Evolutionary conservation across 345 rosid species (phyloP).

Genomic region (Alliaria petiolata): DNA sequence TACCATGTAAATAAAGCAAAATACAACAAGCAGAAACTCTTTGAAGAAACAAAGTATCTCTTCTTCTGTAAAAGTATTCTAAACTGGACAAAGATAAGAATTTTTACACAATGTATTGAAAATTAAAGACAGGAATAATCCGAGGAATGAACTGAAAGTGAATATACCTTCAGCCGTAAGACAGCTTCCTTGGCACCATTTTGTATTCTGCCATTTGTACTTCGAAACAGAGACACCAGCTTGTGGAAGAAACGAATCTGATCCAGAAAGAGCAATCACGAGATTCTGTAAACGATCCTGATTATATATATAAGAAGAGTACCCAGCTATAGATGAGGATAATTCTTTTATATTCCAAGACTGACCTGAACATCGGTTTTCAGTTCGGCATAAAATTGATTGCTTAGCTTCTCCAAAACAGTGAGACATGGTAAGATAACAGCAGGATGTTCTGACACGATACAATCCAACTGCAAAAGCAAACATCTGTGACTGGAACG

Average conservation of each 20-base stretch:
- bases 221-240: conserved; percentile 55
- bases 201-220: conserved; percentile 55
- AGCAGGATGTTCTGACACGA: conserved; percentile 50
- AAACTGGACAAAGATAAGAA: background rate
- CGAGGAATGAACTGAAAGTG: background rate
- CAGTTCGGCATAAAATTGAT: conserved; percentile 45
- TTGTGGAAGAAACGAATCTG: conserved; percentile 64
- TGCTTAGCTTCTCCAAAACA: conserved; percentile 60
- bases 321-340: background rate
- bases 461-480: conserved; percentile 55
- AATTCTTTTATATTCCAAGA: background rate
- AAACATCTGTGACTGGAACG: conserved; percentile 19
- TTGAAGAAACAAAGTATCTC: background rate
- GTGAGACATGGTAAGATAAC: conserved; percentile 56
- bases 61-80: background rate
- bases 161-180: conserved; percentile 65
- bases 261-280: conserved; percentile 26
- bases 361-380: conserved; percentile 67
- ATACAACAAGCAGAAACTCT: conserved; percentile 6
- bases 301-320: background rate
- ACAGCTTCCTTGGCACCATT: conserved; percentile 70
- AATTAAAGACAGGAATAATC: conserved; percentile 5
- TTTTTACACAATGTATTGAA: background rate
- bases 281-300: conserved; percentile 5
- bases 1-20: background rate